These are phyloP conservation scores for Cyphellophora europaea DNA, from an alignment of 2,329 filamentous ascomycete genomes.

Conservation along the genomic window DNA sequence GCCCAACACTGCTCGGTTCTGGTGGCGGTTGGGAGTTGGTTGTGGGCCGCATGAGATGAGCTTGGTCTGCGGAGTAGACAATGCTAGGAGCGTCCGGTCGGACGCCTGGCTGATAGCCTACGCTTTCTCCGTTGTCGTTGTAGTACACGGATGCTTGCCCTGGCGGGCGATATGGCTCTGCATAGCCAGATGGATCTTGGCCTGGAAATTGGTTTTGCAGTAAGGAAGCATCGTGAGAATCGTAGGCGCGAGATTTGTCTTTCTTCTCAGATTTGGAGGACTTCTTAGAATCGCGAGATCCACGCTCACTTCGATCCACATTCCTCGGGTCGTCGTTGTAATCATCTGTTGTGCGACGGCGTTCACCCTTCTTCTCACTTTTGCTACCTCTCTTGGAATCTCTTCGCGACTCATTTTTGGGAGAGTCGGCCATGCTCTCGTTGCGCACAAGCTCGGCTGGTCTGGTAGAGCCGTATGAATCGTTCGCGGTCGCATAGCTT, in stretches of 20 bases:
- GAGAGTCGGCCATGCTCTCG: constrained; percentile 17
- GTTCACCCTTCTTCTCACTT: constrained; percentile 15
- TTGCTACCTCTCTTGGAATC: constrained; percentile 6
- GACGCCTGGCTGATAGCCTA: constrained; percentile 50
- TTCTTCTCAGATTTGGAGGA: constrained; percentile 6
- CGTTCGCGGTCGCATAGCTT: constrained; percentile 8
- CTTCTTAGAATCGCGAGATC: constrained; percentile 7
- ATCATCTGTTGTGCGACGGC: constrained; percentile 11
- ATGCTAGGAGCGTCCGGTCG: constrained; percentile 43
- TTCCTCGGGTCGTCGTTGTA: constrained; percentile 13
- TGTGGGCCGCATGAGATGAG: constrained; percentile 47
- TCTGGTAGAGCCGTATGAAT: constrained; percentile 6
- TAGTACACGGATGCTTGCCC: constrained; percentile 55
- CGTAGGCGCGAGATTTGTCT: constrained; percentile 10
- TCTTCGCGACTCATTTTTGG: constrained; percentile 5
- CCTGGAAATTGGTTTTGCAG: constrained; percentile 48
- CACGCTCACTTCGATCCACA: constrained; percentile 18
- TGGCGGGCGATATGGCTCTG: constrained; percentile 37
- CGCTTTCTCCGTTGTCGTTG: constrained; percentile 52
- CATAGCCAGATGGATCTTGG: constrained; percentile 39
- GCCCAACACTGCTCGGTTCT: constrained; percentile 47
- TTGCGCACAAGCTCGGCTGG: neutral
- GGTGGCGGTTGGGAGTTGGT: constrained; percentile 41
- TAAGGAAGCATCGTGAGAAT: constrained; percentile 37
- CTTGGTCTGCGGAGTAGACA: constrained; percentile 42